Evolutionary conservation across 768 basidiomycete species (phyloP).

Genomic region (Auriscalpium vulgare): DNA sequence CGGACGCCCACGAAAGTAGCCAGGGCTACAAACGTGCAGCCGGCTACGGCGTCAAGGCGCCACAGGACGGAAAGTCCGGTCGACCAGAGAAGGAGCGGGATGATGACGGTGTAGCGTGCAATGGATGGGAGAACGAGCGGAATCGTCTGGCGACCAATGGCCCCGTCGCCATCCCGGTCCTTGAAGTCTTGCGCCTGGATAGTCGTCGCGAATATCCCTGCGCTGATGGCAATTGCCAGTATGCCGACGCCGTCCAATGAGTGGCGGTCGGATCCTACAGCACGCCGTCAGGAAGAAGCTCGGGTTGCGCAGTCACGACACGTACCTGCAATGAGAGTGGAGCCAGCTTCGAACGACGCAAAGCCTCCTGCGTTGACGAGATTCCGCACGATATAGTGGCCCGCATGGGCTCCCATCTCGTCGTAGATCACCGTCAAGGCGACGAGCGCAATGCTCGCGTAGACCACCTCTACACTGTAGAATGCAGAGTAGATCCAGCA

Average conservation of each 20-base stretch:
- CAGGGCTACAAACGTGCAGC: slow-evolving; percentile 8
- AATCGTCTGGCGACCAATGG: slow-evolving; percentile 23
- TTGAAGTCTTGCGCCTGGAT: slow-evolving; percentile 31
- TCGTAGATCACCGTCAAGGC: slow-evolving; percentile 16
- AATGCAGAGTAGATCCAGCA: slow-evolving; percentile 16
- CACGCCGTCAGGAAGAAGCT: no score
- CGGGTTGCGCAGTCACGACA: background rate
- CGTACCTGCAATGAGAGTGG: slow-evolving; percentile 27
- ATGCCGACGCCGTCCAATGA: slow-evolving; percentile 14
- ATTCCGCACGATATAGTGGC: slow-evolving; percentile 28
- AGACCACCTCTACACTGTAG: slow-evolving; percentile 2
- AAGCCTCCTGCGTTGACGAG: slow-evolving; percentile 26
- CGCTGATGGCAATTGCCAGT: slow-evolving; percentile 19
- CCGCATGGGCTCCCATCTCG: slow-evolving; percentile 12
- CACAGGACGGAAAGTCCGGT: slow-evolving; percentile 14
- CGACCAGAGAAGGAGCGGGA: slow-evolving; percentile 19
- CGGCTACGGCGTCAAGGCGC: slow-evolving; percentile 9
- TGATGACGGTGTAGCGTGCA: slow-evolving; percentile 15
- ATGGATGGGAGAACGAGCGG: slow-evolving; percentile 17
- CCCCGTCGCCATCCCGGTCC: slow-evolving; percentile 24
- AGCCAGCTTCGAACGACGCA: slow-evolving; percentile 29
- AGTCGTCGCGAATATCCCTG: slow-evolving; percentile 26
- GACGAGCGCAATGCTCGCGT: slow-evolving; percentile 9
- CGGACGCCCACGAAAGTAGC: slow-evolving; percentile 15
- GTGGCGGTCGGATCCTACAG: background rate